Evolutionary conservation across 345 rosid species (phyloP), one percentile per base, ranked within the genome.

Genomic region (Excoecaria cochinchinensis): DNA sequence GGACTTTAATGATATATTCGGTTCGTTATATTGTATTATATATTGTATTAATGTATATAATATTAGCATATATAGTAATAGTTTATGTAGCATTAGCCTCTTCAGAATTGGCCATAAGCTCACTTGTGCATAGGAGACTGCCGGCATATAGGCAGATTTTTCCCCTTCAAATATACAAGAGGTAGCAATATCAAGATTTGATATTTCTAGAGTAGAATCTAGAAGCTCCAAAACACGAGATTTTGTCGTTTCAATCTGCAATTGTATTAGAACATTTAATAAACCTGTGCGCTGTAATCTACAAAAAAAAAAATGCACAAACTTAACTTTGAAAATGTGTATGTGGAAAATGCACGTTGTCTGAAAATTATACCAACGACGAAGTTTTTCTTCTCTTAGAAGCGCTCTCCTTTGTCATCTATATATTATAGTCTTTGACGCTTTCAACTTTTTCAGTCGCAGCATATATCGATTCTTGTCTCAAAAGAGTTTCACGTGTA

Each of bases 321-420:
- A 58, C 71, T 68, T 76, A 68, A 77, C 70, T 78, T 79, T 10
- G 15, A 73, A 69, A 68, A 50, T 7, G 31, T 21, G 14, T 12
- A 31, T 21, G 38, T 21, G 1, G 59, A 8, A 69, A 69, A 57
- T 44, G 67, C 36, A 69, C 56, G 31, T 62, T 69, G 12, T 71
- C 50, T 31, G 70, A 71, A 76, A 77, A 77, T 19, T 70, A 47
- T 92, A 95, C 99, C 97, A 86, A 72, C 4, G 85, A 86, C 13
- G 89, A 82, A 69, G 86, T 84, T 78, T 77, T 85, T 81, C 87
- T 87, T 81, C 93, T 87, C 97, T 97, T 88, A 67, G 88, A 78
- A 75, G 93, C 78, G 86, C 98, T 88, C 80, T 95, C 97, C 72
- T 80, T 88, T 87, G 88, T 98, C 89, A 91, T 87, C 88, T 82